Percentiles rank a stretch among this genome's conserved stretches.
These are phyloP conservation scores for Diophrys appendiculata DNA, from an alignment of 73 alveolate species.

Conservation along the genomic window DNA sequence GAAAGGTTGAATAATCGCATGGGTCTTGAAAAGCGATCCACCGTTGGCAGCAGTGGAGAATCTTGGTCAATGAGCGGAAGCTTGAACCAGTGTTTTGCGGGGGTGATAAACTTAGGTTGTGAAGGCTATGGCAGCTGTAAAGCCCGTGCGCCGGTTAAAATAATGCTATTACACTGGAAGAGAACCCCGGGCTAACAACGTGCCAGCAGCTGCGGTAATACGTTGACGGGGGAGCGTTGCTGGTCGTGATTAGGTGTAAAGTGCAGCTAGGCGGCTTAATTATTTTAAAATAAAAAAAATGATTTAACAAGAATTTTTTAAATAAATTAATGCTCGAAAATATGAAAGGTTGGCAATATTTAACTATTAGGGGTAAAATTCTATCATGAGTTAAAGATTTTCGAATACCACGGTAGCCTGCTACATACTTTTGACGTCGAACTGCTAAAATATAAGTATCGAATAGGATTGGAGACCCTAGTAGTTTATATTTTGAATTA, in stretches of 20 bases:
- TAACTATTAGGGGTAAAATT: conserved; percentile 34
- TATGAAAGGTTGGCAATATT: conserved; percentile 11
- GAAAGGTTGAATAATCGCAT: conserved; percentile 50
- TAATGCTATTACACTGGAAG: conserved; percentile 25
- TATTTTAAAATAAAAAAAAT: conserved; percentile 3
- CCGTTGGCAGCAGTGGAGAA: conserved; percentile 73
- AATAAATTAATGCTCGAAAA: conserved; percentile 25
- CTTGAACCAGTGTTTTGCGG: conserved; percentile 65
- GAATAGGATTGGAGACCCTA: conserved; percentile 72
- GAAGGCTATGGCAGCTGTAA: conserved; percentile 63
- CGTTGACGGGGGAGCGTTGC: conserved; percentile 69
- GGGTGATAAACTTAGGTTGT: conserved; percentile 10
- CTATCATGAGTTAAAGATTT: conserved; percentile 17
- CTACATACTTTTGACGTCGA: conserved; percentile 40
- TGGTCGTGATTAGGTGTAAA: conserved; percentile 59
- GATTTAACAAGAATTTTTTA: conserved; percentile 7
- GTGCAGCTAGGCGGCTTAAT: conserved; percentile 38
- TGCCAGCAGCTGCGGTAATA: conserved; percentile 77
- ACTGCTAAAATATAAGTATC: conserved; percentile 49
- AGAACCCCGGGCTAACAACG: conserved; percentile 67
- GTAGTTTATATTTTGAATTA: conserved; percentile 62
- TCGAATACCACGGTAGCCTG: conserved; percentile 59
- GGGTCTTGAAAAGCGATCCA: conserved; percentile 47
- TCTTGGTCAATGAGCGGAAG: conserved; percentile 56
- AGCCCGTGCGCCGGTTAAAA: conserved; percentile 42